Base-by-base conservation (phyloP, 2,329 filamentous ascomycete genomes). In the Botrytis pseudocinerea region DNA sequence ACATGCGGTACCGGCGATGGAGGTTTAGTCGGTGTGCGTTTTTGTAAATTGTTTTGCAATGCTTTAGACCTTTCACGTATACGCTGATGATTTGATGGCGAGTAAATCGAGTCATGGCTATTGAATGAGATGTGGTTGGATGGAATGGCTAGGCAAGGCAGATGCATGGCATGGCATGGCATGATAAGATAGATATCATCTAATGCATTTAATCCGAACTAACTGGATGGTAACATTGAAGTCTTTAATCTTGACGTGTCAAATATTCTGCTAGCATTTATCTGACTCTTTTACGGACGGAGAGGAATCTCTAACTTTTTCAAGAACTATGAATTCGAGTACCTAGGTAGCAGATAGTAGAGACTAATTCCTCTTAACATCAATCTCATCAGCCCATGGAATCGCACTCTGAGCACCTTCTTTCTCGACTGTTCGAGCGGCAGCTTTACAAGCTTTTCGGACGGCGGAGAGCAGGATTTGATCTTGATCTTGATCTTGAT, bases 321-420 rank as follows among this genome's bases (percentile, higher is more conserved):
- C 6, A 18, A 28, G 51, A 28, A 3, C 4, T 54, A 28, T 18
- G 1, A 16, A 16, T 54, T 28, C 25, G n/a, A 28, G 51, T 4
- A 51, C 10, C 48, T 51, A 54, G 51, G 14, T 54, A 28, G 14
- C 16, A 28, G 6, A 2, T 54, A n/a, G 14, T 54, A 8, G 1
- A 28, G 6, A 54, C 51, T 54, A 54, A 54, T 54, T 28, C 51
- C n/a, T 54, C 51, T 16, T 54, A 16, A 54, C 14, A 54, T 63
- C 73, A 28, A 88, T 81, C 74, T 90, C 87, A 73, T 90, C 86
- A 44, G 86, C 83, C 87, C 88, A 91, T 0, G 91, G 91, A 78
- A 93, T 92, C 40, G 89, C 87, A 73, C 85, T 87, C 83, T 91
- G 89, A 7, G 91, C 91, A 0, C 91, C 91, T 35, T 84, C 82